Percentiles rank a stretch among this genome's conserved stretches.
Conservation (phyloP, 371 early-diverging fungal genomes). For the Blakeslea trispora region DNA sequence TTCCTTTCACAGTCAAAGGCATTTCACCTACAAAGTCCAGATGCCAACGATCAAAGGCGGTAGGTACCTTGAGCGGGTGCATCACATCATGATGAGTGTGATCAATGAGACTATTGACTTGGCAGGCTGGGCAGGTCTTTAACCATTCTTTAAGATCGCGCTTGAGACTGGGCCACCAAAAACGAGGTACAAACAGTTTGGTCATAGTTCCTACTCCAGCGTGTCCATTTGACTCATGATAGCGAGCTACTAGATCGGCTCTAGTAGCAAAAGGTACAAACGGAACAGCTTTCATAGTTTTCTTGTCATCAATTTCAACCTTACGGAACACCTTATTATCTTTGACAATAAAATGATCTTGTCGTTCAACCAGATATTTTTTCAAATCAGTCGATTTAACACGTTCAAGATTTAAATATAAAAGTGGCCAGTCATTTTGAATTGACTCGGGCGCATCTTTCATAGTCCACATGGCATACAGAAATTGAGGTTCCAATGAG, state of each 20-base stretch:
- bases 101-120: constrained; percentile 9
- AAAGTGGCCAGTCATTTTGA: constrained; percentile 25
- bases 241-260: constrained; percentile 14
- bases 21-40: constrained; percentile 28
- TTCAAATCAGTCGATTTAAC: not conserved
- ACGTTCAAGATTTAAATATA: not conserved
- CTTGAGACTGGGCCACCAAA: constrained; percentile 38
- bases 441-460: not conserved
- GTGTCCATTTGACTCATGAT: constrained; percentile 28
- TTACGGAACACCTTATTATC: constrained; percentile 19
- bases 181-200: constrained; percentile 17
- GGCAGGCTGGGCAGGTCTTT: constrained; percentile 27
- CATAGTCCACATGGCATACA: constrained; percentile 11
- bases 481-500: constrained; percentile 20
- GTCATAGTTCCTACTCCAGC: constrained; percentile 7
- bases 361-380: no score
- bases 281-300: not conserved
- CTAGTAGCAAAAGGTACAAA: constrained; percentile 8
- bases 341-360: no score
- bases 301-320: not conserved
- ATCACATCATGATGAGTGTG: constrained; percentile 15
- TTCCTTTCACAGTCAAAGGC: constrained; percentile 20
- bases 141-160: constrained; percentile 18
- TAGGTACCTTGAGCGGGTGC: constrained; percentile 14
- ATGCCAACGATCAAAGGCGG: constrained; percentile 28